Percentiles rank a stretch among this genome's conserved stretches.
phyloP scores from a whole-genome alignment of 2,329 filamentous ascomycete species.

The Aotearoamyces nothofagi region DNA sequence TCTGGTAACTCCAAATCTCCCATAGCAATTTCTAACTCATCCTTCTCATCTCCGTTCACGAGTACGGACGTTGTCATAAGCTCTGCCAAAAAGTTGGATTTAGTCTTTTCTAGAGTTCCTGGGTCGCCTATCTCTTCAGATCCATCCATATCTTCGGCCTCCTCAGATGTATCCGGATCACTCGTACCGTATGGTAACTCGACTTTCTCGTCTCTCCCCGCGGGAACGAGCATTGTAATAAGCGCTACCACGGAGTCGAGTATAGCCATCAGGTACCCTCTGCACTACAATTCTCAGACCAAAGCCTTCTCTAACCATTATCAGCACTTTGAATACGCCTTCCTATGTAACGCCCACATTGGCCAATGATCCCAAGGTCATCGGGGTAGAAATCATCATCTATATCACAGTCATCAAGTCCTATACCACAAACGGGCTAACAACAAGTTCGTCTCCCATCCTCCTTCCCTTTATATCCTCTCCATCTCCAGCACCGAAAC shows the following conservation, averaged over 20 bases:
- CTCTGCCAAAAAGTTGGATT: too few relatives aligned
- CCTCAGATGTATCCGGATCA: too few relatives aligned
- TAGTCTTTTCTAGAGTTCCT: too few relatives aligned
- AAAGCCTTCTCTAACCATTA: conserved; percentile 1
- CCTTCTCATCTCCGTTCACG: too few relatives aligned
- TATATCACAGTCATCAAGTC: conserved; percentile 17
- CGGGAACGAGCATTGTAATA: neutral
- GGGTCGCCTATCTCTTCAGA: too few relatives aligned
- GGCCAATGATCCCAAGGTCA: conserved; percentile 8
- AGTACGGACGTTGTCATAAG: too few relatives aligned
- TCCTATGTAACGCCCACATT: conserved; percentile 6
- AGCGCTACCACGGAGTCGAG: neutral
- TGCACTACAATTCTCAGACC: conserved; percentile 3
- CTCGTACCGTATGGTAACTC: too few relatives aligned
- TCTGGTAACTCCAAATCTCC: too few relatives aligned
- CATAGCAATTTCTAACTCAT: too few relatives aligned
- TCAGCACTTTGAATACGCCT: conserved; percentile 6
- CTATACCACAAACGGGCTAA: conserved; percentile 12
- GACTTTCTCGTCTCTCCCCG: too few relatives aligned
- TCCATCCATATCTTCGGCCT: too few relatives aligned
- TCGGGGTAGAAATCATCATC: conserved; percentile 20
- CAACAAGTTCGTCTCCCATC: conserved; percentile 8
- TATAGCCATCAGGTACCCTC: neutral
- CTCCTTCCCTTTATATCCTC: neutral
- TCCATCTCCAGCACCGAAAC: neutral